Evolutionary conservation across 352 stramenopile genomes (phyloP).

Genomic region (Pythium brachiatum): DNA sequence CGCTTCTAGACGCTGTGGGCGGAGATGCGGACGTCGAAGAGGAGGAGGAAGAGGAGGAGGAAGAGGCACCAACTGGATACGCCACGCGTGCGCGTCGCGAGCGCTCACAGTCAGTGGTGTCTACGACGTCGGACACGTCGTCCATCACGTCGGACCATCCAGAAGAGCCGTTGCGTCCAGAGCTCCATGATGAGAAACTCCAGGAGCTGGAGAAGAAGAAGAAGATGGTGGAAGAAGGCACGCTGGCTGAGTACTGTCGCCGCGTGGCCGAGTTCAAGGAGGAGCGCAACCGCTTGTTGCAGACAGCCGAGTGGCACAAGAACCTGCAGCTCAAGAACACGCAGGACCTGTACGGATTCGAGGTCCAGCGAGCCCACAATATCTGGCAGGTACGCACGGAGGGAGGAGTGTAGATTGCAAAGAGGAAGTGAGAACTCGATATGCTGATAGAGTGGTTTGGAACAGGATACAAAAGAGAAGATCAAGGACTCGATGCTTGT

Average conservation of each 20-base stretch:
- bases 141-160: conserved; percentile 47
- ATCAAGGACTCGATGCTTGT: conserved; percentile 54
- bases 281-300: conserved; percentile 66
- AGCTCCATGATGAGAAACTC: conserved; percentile 51
- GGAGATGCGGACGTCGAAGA: conserved; percentile 32
- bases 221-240: conserved; percentile 81
- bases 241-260: conserved; percentile 76
- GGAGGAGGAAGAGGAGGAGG: conserved; percentile 29
- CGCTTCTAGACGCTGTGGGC: neutral
- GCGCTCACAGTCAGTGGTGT: conserved; percentile 67
- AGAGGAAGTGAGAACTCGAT: no score
- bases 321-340: conserved; percentile 84
- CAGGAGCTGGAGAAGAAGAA: conserved; percentile 80
- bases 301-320: conserved; percentile 78
- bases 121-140: conserved; percentile 55
- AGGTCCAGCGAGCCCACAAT: conserved; percentile 67
- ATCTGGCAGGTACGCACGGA: conserved; percentile 40
- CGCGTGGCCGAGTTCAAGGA: conserved; percentile 84
- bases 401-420: neutral
- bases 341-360: conserved; percentile 74
- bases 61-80: conserved; percentile 20
- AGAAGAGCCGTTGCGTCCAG: conserved; percentile 32
- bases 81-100: conserved; percentile 32
- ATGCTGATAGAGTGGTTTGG: no score
- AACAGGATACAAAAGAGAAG: conserved; percentile 46